These are phyloP conservation scores for Herpetomonas samuelpessoai DNA, from an alignment of 208 protist genomes.

Conservation along the genomic window DNA sequence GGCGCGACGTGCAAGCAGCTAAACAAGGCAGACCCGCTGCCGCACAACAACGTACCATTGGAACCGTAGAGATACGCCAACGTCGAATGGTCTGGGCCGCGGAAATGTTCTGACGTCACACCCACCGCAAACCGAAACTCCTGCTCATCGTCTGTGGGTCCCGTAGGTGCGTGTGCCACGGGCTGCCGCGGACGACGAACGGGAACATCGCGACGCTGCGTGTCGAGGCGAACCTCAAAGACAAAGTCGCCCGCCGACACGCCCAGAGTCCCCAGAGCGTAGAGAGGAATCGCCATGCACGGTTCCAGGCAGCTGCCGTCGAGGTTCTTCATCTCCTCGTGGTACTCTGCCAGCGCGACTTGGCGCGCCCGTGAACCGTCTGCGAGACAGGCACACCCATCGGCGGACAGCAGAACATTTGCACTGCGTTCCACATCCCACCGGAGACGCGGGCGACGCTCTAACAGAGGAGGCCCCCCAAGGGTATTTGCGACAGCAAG, in stretches of 20 bases:
- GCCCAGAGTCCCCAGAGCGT: slow-evolving; percentile 40
- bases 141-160: no score
- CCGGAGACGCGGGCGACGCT: slow-evolving; percentile 14
- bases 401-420: slow-evolving; percentile 55
- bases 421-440: slow-evolving; percentile 57
- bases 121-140: slow-evolving; percentile 30
- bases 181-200: no score
- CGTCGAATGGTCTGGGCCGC: slow-evolving; percentile 9
- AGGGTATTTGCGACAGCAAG: no score
- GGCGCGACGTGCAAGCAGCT: no score
- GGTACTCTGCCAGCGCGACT: slow-evolving; percentile 29
- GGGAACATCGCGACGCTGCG: slow-evolving; percentile 11
- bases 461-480: neutral
- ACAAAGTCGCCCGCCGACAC: slow-evolving; percentile 25
- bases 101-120: slow-evolving; percentile 30
- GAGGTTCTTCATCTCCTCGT: slow-evolving; percentile 10
- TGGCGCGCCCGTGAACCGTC: slow-evolving; percentile 38
- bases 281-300: slow-evolving; percentile 49
- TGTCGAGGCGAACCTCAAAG: slow-evolving; percentile 15
- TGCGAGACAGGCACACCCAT: slow-evolving; percentile 36
- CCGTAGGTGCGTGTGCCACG: no score
- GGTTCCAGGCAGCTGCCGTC: no score
- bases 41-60: slow-evolving; percentile 32
- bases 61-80: slow-evolving; percentile 51
- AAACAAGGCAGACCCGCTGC: neutral